These are phyloP conservation scores for Colletotrichum noveboracense DNA, from an alignment of 2,329 filamentous ascomycete species.

Conservation along the genomic window DNA sequence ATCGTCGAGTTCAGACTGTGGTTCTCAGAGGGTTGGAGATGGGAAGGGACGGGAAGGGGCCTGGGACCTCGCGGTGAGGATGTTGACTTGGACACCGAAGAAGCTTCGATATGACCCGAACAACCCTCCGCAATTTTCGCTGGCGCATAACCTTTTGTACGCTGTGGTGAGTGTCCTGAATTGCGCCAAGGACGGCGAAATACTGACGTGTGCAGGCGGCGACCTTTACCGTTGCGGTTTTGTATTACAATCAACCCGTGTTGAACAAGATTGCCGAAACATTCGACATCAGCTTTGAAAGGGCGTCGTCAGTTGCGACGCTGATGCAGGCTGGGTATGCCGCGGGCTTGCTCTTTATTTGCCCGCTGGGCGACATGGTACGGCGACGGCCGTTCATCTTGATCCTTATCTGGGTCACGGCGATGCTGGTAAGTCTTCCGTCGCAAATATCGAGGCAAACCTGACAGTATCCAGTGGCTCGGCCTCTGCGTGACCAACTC, in stretches of 20 bases:
- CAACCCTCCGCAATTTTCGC: constrained; percentile 70
- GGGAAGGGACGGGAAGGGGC: neutral
- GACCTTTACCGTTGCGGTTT: constrained; percentile 77
- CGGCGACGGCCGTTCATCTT: constrained; percentile 74
- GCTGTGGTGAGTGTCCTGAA: constrained; percentile 53
- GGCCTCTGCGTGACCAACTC: constrained; percentile 72
- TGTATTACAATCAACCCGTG: constrained; percentile 84
- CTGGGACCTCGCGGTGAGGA: neutral
- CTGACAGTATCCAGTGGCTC: constrained; percentile 56
- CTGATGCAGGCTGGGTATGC: constrained; percentile 83
- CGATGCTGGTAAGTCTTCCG: constrained; percentile 60
- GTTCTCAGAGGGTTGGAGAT: neutral
- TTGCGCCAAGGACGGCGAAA: neutral
- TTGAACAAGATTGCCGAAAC: constrained; percentile 75
- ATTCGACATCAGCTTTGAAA: constrained; percentile 74
- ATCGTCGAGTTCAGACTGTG: neutral
- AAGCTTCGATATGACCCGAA: constrained; percentile 72
- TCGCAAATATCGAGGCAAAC: too few relatives aligned
- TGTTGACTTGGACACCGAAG: constrained; percentile 64
- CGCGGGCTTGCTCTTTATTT: constrained; percentile 73
- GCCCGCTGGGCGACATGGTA: constrained; percentile 76
- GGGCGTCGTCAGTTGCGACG: constrained; percentile 72
- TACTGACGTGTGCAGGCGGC: constrained; percentile 41
- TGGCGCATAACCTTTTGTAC: constrained; percentile 74
- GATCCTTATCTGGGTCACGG: constrained; percentile 69